A percentile compares a stretch with the other conserved stretches of the same genome.
Evolutionary conservation across 805 yeast genomes (phyloP).

Genomic region (Candida sanyiensis): DNA sequence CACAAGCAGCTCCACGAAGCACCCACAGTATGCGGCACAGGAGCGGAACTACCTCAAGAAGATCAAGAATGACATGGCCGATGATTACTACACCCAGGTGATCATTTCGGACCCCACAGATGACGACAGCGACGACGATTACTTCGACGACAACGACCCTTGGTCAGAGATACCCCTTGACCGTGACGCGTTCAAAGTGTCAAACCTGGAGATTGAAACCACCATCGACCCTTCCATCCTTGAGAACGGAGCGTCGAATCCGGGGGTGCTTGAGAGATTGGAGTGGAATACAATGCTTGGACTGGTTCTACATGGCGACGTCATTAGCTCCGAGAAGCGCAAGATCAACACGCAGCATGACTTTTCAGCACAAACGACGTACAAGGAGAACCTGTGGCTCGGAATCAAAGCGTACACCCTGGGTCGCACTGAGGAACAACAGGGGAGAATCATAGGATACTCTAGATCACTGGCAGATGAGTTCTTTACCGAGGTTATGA

Average conservation of each 20-base stretch:
- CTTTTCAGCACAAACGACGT: conserved; percentile 44
- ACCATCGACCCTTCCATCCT: conserved; percentile 17
- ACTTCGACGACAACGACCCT: conserved; percentile 25
- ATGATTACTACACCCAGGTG: conserved; percentile 70
- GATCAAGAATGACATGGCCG: conserved; percentile 53
- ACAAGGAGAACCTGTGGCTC: conserved; percentile 77
- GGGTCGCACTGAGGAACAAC: conserved; percentile 77
- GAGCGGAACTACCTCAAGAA: conserved; percentile 61
- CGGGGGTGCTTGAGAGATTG: conserved; percentile 60
- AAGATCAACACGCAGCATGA: conserved; percentile 55
- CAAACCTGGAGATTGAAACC: conserved; percentile 44
- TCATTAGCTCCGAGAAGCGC: conserved; percentile 83
- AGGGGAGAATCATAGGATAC: conserved; percentile 59
- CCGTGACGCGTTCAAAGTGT: conserved; percentile 29
- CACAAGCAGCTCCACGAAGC: conserved; percentile 18
- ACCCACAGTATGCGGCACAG: conserved; percentile 39
- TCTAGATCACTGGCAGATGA: conserved; percentile 69
- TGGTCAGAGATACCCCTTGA: conserved; percentile 9
- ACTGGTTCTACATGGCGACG: conserved; percentile 91
- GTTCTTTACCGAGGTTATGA: conserved; percentile 60
- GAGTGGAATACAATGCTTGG: conserved; percentile 96
- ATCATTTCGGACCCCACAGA: conserved; percentile 39
- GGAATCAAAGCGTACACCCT: conserved; percentile 78
- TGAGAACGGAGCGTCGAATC: conserved; percentile 25
- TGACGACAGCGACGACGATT: conserved; percentile 26